Evolutionary conservation across 257 asterid genomes (phyloP).

Genomic region (Solanum bukasovii): DNA sequence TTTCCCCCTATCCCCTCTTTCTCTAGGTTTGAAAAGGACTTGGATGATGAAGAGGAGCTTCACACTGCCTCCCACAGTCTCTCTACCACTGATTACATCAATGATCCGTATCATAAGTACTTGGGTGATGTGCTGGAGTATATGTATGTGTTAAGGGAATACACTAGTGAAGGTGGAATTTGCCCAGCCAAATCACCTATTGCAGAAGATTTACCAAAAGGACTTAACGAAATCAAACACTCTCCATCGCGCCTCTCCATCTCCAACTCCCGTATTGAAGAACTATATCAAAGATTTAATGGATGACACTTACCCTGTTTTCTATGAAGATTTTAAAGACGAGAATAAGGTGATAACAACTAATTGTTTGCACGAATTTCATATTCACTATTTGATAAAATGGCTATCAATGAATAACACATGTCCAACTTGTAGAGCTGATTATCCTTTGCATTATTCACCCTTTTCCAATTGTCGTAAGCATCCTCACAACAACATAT

Average conservation of each 20-base stretch:
- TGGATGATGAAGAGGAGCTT: background rate
- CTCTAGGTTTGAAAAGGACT: background rate
- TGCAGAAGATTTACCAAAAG: no score
- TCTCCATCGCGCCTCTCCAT: background rate
- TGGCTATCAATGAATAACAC: background rate
- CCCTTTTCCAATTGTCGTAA: background rate
- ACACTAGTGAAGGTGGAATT: background rate
- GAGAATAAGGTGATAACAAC: background rate
- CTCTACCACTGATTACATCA: background rate
- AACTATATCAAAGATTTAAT: background rate
- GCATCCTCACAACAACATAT: background rate
- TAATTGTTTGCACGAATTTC: background rate
- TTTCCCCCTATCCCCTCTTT: background rate
- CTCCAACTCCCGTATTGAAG: background rate
- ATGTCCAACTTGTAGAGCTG: background rate
- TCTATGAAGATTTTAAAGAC: background rate
- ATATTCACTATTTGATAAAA: background rate
- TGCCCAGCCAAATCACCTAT: background rate
- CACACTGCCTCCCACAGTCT: background rate
- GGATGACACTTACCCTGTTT: background rate
- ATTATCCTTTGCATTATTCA: background rate
- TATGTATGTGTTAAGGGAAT: no score
- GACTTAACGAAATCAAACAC: background rate
- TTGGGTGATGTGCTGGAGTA: no score
- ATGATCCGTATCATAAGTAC: background rate